Evolutionary conservation across 2,329 filamentous ascomycete genomes (phyloP), one percentile per base, ranked within the genome.

Genomic region (Aspergillus niger): DNA sequence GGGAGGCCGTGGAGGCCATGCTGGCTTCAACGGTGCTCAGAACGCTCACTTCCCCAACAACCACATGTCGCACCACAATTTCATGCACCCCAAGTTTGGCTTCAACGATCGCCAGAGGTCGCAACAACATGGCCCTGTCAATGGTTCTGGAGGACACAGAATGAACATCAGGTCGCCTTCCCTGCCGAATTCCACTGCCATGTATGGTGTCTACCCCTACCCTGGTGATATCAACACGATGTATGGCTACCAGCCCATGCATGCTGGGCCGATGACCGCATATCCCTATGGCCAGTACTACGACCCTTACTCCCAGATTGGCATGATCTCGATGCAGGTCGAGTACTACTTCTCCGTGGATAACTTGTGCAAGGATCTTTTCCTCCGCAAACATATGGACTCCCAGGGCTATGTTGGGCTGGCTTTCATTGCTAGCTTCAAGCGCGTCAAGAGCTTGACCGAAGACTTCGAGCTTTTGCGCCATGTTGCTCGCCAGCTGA

Each of bases 321-420:
- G 75, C 72, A 85, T 85, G 84, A 85, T 86, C 70, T 83, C 81
- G 63, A 84, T 81, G 68, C 87, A 89, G 71, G 73, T 85, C 80
- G 92, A 97, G 71, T 99, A 97, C 80, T 99, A 99, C 78, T 97
- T 99, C 79, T 98, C 94, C 0, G 85, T 97, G 28, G 91, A 97
- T 71, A 99, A 99, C 74, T 83, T 98, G 53, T 91, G 91, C 83
- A 97, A 97, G 78, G 95, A 99, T 72, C 83, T 91, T 71, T 98
- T 88, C 76, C 83, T 99, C 61, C 89, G 95, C 59, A 88, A 86
- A 70, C 89, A 93, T 69, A 98, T 99, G 95, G 94, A 99, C 73
- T 91, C 90, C 1, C 91, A 98, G 75, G 95, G 95, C 17, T 98
- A 93, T 71, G 93, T 97, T 13, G 88, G 87, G 54, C 80, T 99